Base-by-base conservation (phyloP, 2,329 filamentous ascomycete genomes). In the Sporothrix humicola region DNA sequence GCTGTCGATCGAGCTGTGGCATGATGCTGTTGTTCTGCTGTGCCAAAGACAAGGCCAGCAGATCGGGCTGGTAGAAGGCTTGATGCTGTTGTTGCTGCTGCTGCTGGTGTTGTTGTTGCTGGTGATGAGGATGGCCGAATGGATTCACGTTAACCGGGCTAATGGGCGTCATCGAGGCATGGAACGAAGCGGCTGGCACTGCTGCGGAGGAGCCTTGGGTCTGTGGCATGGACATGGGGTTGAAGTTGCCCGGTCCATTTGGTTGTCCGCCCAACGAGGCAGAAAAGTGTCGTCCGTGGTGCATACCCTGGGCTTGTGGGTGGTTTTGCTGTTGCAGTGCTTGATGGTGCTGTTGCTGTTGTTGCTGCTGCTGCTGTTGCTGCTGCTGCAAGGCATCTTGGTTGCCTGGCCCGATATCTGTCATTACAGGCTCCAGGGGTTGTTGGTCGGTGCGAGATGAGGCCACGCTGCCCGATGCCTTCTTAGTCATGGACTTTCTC, bases 1-100 rank as follows among this genome's bases (percentile, higher is more conserved):
- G 89, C 78, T 94, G 92, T 2, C 92, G 87, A 77, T 95, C 92
- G 15, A 95, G 87, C 74, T 93, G 90, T 10, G 91, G 90, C 37
- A 94, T 83, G 71, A 90, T 85, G 2, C 83, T 83, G 74, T 84
- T 82, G 23, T 72, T 76, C 73, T 85, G 85, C 77, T 85, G 86
- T 26, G 82, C 82, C 17, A 90, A 81, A 3, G 84, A 84, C 75
- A 89, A 81, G 5, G 84, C 80, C n/a, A 90, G 83, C 52, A 91
- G 79, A 78, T 90, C 84, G 69, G 84, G 82, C 9, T 87, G 81
- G 77, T 86, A 89, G 73, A 87, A 84, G 5, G 77, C 79, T 37
- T 79, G 78, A 69, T 79, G 50, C 17, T 74, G 75, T 6, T 76
- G 74, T 68, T 72, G 73, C 17, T 69, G 70, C 4, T 61, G 74